Evolutionary conservation across 352 stramenopile genomes (phyloP).

Genomic region (Phytophthora brassicae): DNA sequence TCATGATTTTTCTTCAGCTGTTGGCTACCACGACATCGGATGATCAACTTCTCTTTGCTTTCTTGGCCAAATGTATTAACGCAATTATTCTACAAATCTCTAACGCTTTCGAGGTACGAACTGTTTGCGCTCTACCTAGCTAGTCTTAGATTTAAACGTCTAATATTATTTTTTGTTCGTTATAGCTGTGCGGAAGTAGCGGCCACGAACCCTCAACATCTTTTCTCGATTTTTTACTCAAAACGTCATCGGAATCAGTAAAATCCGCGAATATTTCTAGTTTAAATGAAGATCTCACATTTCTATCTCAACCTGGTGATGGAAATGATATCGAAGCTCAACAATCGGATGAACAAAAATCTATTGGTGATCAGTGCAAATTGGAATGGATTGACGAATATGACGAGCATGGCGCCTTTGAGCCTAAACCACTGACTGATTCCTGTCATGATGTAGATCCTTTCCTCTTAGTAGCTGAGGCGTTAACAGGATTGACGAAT

Average conservation of each 20-base stretch:
- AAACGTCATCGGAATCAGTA: neutral
- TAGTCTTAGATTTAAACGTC: neutral
- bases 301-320: constrained; percentile 7
- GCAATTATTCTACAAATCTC: constrained; percentile 38
- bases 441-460: constrained; percentile 40
- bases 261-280: neutral
- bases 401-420: constrained; percentile 34
- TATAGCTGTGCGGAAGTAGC: constrained; percentile 36
- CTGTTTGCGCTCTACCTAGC: neutral
- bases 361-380: constrained; percentile 26
- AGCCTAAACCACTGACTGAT: constrained; percentile 31
- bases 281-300: neutral
- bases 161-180: neutral
- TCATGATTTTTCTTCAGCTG: constrained; percentile 41
- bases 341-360: neutral
- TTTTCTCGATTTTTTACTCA: constrained; percentile 41
- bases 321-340: constrained; percentile 5
- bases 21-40: constrained; percentile 12
- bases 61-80: constrained; percentile 47
- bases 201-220: constrained; percentile 29
- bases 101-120: constrained; percentile 42
- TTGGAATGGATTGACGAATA: constrained; percentile 61
- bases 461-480: constrained; percentile 31
- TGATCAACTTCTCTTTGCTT: constrained; percentile 42
- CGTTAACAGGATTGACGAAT: constrained; percentile 34